Evolutionary conservation across 768 basidiomycete genomes (phyloP), one percentile per base, ranked within the genome.

Genomic region (Russula sp.): DNA sequence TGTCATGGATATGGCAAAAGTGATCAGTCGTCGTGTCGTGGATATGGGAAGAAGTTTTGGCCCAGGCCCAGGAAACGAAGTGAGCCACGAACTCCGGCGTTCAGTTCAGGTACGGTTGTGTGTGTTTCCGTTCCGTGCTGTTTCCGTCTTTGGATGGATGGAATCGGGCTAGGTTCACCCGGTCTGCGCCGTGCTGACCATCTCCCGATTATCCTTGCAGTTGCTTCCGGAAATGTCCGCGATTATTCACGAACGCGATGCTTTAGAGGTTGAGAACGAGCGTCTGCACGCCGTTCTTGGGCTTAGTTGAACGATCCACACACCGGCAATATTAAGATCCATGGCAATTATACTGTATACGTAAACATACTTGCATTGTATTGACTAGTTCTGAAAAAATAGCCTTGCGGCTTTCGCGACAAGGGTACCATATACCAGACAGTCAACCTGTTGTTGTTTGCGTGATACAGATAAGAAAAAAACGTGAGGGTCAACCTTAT

Each of bases 191-290:
- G 26, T 48, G 34, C 46, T 59, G 52, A 64, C 26, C 5, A 38
- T 59, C 26, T 11, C 34, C 20, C n/a, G n/a, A 5, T 22, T n/a
- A n/a, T 46, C 18, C 18, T 32, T 24, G 53, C 48, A 65, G 59
- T 32, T 61, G 20, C 46, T 61, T 13, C 48, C 53, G 2, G 58
- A 64, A 13, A 60, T 64, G 53, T 55, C 53, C 11, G 48, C 48
- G 28, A 61, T 61, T 24, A 61, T 61, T 34, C 48, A 34, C 38
- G 16, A 65, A 32, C 32, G 58, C 9, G 63, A 64, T 50, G 36
- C 58, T 24, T 18, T 64, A 5, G 59, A 61, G 40, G 48, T 48
- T 34, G 46, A 64, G 54, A 50, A 60, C 22, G 14, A 28, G 28
- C 59, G 54, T 16, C 28, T 65, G 54, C 52, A 28, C 13, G 18